Evolutionary conservation across 106 monocot species (phyloP).

Genomic region (Dioscorea zingiberensis): DNA sequence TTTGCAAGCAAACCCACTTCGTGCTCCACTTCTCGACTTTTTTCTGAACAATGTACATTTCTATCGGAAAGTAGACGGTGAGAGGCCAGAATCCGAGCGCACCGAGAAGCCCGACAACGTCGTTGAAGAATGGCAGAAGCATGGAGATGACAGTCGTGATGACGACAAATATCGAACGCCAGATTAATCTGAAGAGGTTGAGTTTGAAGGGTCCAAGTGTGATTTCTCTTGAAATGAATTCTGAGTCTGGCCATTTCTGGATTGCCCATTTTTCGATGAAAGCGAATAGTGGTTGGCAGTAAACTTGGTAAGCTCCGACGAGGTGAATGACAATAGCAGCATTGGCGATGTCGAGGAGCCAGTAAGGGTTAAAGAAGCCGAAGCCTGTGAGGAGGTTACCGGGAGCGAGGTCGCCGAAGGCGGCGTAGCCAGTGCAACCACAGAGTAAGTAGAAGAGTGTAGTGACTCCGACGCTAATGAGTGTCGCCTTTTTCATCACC

Average conservation of each 20-base stretch:
- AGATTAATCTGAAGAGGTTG: conserved; percentile 65
- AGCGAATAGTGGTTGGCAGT: conserved; percentile 87
- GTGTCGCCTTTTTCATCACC: conserved; percentile 74
- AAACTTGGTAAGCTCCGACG: conserved; percentile 94
- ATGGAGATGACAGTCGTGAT: conserved; percentile 74
- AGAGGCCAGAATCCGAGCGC: conserved; percentile 91
- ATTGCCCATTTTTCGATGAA: conserved; percentile 66
- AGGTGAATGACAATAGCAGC: conserved; percentile 83
- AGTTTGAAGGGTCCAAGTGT: conserved; percentile 18
- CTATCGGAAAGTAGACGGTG: conserved; percentile 85
- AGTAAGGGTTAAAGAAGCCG: conserved; percentile 95
- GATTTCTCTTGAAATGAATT: conserved; percentile 48
- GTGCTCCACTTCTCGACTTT: conserved; percentile 55
- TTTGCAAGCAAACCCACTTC: conserved; percentile 66
- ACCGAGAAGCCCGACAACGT: conserved; percentile 81
- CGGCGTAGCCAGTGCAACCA: conserved; percentile 85
- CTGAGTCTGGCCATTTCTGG: conserved; percentile 40
- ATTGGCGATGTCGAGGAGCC: conserved; percentile 96
- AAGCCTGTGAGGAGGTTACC: conserved; percentile 88
- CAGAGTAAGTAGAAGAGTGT: conserved; percentile 83
- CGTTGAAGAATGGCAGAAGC: conserved; percentile 95
- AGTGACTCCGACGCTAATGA: conserved; percentile 51
- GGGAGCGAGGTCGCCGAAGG: conserved; percentile 79
- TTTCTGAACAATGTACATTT: conserved; percentile 87
- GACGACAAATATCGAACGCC: conserved; percentile 67